Evolutionary conservation across 176 grass and related monocot genomes (phyloP), one percentile per base, ranked within the genome.

Genomic region (Avena atlantica): DNA sequence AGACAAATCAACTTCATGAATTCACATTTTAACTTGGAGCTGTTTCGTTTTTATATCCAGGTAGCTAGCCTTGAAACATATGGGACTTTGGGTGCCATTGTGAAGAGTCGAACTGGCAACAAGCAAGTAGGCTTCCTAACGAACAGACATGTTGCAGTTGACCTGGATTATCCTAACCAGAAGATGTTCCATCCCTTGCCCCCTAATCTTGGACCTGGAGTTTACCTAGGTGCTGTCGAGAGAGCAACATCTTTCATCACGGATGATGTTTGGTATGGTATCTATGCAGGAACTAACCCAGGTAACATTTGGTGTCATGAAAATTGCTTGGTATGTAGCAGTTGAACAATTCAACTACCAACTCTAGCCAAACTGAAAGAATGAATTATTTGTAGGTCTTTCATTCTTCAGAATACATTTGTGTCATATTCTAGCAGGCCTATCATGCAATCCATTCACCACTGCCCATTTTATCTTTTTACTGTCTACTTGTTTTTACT

Each of bases 111-210:
- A 81, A 94, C 90, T 78, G 97, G 97, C 49, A 98, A 94, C 84
- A 94, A 92, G 44, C 97, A 96, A 94, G 92, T 96, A 59, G 97
- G 97, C 12, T 98, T 98, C 85, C 78, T 98, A 70, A 98, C 97
- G 0, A 98, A 98, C 8, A 88, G 94, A 7, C 97, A 98, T 91
- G 97, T 96, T 34, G 94, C 97, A 3, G 97, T 98, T 74, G 97
- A 98, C 88, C 86, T 96, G 70, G 97, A 98, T 84, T 98, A 96
- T 78, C 97, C 97, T 86, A 98, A 96, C 76, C 97, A 98, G 79
- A 98, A 98, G 82, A 98, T 98, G 97, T 98, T 98, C 93, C 97
- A 98, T 88, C 97, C 97, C 15, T 88, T 98, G 82, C 97, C 97
- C 52, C 94, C 97, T 48, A 98, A 98, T 87, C 97, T 98, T 69